Evolutionary conservation across 441 rosid species (phyloP).

Genomic region (Capsella rubella): DNA sequence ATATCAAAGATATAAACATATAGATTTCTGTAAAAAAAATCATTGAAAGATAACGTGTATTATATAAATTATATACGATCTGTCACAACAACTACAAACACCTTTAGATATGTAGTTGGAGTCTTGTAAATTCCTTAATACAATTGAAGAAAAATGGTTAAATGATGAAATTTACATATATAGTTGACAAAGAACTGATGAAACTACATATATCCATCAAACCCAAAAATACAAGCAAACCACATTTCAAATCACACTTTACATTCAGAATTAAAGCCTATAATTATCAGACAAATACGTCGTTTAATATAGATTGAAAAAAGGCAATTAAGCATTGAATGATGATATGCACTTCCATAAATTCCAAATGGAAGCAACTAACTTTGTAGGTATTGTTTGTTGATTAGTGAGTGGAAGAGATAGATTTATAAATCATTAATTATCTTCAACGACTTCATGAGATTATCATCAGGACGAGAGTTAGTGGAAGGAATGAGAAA

Average conservation of each 20-base stretch:
- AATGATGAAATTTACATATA: background rate
- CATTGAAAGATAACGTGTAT: slow-evolving; percentile 4
- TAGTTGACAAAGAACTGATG: slow-evolving; percentile 3
- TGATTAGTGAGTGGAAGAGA: slow-evolving; percentile 36
- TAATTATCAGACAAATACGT: slow-evolving; percentile 12
- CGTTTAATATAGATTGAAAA: background rate
- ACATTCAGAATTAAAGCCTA: slow-evolving; percentile 24
- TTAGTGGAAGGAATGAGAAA: slow-evolving; percentile 31
- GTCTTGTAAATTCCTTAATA: slow-evolving; percentile 5
- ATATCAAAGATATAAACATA: background rate
- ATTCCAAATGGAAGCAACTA: slow-evolving; percentile 44
- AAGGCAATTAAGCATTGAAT: slow-evolving; percentile 40
- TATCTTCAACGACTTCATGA: slow-evolving; percentile 33
- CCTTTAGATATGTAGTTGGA: background rate
- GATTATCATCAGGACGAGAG: slow-evolving; percentile 24
- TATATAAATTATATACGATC: background rate
- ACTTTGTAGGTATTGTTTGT: slow-evolving; percentile 35
- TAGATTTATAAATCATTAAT: slow-evolving; percentile 16
- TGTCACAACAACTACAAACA: slow-evolving; percentile 11
- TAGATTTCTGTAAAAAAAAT: background rate
- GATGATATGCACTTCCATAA: slow-evolving; percentile 25
- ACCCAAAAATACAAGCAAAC: slow-evolving; percentile 11
- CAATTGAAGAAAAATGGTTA: background rate
- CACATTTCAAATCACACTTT: background rate
- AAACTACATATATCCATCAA: slow-evolving; percentile 6